A percentile compares a stretch with the other conserved stretches of the same genome.
Conservation (phyloP, 208 protist species). For the Polymyxa betae region DNA sequence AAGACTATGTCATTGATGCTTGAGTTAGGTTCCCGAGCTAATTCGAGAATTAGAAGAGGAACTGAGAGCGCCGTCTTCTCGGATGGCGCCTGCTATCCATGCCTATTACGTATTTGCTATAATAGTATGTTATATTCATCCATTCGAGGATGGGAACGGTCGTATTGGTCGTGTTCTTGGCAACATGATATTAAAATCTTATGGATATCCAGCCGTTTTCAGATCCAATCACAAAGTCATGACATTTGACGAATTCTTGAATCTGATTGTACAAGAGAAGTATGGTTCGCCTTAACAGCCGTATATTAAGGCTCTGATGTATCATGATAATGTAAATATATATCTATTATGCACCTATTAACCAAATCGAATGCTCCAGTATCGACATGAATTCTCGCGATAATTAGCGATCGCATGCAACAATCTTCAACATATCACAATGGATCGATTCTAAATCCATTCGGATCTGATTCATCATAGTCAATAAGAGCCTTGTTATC, state of each 20-base stretch:
- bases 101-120: conserved; percentile 45
- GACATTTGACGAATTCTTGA: conserved; percentile 32
- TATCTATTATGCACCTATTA: background rate
- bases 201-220: conserved; percentile 40
- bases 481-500: background rate
- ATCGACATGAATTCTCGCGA: background rate
- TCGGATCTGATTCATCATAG: background rate
- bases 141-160: conserved; percentile 49
- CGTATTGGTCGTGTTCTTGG: conserved; percentile 1
- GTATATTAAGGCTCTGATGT: background rate
- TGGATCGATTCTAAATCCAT: conserved; percentile 36
- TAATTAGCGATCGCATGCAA: conserved; percentile 19
- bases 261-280: conserved; percentile 1
- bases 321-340: background rate
- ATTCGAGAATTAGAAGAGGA: conserved; percentile 21
- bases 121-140: conserved; percentile 45
- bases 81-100: conserved; percentile 1
- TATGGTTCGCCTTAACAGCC: background rate
- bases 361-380: background rate
- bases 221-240: conserved; percentile 42
- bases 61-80: background rate
- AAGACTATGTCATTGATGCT: background rate
- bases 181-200: conserved; percentile 51
- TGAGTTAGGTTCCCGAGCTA: conserved; percentile 8
- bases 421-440: conserved; percentile 48